phyloP scores from a whole-genome alignment of 495 filamentous ascomycete species.

The Cercophora samala region DNA sequence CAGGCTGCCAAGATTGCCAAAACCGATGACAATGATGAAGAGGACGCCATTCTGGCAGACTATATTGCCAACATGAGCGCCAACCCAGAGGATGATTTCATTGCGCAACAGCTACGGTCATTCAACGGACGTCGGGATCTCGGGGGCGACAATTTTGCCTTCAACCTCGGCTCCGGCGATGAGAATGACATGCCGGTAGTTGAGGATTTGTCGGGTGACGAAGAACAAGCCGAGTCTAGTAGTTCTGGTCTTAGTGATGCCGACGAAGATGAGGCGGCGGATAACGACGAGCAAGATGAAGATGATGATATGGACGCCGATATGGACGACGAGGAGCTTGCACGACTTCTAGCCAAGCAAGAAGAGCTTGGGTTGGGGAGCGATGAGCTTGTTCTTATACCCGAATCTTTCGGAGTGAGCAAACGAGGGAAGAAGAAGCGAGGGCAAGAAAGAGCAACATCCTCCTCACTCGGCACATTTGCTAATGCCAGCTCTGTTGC shows the following conservation, averaged over 20 bases:
- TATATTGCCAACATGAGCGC: constrained; percentile 71
- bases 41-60: constrained; percentile 63
- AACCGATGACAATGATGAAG: constrained; percentile 31
- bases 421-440: not conserved
- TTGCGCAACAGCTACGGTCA: constrained; percentile 18
- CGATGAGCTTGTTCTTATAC: constrained; percentile 53
- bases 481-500: constrained; percentile 62
- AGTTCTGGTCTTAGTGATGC: constrained; percentile 31
- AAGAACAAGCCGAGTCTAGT: constrained; percentile 26
- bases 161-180: constrained; percentile 24
- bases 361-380: constrained; percentile 61
- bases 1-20: constrained; percentile 10
- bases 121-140: constrained; percentile 44
- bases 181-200: constrained; percentile 4
- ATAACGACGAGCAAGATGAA: constrained; percentile 33
- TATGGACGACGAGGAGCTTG: constrained; percentile 58
- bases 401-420: not conserved
- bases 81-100: constrained; percentile 36
- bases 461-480: constrained; percentile 21
- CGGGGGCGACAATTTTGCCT: constrained; percentile 40
- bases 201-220: constrained; percentile 22
- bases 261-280: constrained; percentile 30
- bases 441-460: constrained; percentile 4
- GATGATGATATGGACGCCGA: constrained; percentile 32
- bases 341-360: constrained; percentile 60